phyloP scores from a whole-genome alignment of 108 stramenopile species.

The Schizochytrium sp. region DNA sequence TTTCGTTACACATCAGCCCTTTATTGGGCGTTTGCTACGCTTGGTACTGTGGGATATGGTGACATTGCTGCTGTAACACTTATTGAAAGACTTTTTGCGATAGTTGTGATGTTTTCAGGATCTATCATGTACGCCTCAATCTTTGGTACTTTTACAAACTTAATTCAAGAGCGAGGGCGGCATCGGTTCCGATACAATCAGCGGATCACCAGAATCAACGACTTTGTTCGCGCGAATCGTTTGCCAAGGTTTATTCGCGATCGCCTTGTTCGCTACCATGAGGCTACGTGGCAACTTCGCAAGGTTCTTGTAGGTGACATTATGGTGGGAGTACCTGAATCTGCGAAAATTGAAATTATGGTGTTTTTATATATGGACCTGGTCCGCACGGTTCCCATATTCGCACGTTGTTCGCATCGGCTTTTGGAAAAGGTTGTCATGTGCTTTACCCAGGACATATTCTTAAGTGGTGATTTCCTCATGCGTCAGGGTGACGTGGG shows the following conservation, averaged over 20 bases:
- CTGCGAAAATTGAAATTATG: conserved; percentile 50
- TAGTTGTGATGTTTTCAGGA: conserved; percentile 59
- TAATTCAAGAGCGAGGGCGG: conserved; percentile 61
- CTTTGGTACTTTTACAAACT: conserved; percentile 59
- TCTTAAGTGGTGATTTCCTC: conserved; percentile 8
- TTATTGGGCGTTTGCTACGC: conserved; percentile 67
- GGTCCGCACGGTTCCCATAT: conserved; percentile 26
- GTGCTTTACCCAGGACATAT: conserved; percentile 46
- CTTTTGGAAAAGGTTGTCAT: conserved; percentile 52
- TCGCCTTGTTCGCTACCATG: conserved; percentile 29
- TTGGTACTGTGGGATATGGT: conserved; percentile 69
- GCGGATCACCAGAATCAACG: conserved; percentile 9
- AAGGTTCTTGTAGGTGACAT: conserved; percentile 22
- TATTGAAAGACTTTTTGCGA: conserved; percentile 1
- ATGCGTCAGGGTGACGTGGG: conserved; percentile 53
- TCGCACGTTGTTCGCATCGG: conserved; percentile 27
- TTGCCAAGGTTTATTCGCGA: conserved; percentile 30
- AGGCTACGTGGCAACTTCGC: conserved; percentile 55
- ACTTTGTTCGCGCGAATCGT: conserved; percentile 8
- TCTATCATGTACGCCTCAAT: conserved; percentile 64
- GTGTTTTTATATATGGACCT: conserved; percentile 44
- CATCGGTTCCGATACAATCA: conserved; percentile 4
- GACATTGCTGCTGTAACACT: conserved; percentile 61
- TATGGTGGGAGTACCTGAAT: conserved; percentile 35
- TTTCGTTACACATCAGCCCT: conserved; percentile 60